phyloP scores from a whole-genome alignment of 495 filamentous ascomycete genomes.

The Zalerion maritima region DNA sequence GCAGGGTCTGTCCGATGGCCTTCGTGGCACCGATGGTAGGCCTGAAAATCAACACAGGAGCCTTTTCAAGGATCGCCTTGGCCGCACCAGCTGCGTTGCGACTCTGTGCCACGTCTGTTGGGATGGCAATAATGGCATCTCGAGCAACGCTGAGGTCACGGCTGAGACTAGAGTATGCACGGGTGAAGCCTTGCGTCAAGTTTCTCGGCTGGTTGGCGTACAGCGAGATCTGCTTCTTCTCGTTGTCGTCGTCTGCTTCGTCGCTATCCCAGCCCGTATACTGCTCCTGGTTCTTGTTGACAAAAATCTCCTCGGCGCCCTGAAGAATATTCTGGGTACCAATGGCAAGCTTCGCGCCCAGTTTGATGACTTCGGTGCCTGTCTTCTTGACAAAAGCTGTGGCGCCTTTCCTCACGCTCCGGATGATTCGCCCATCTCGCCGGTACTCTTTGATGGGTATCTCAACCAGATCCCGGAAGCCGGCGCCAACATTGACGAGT shows the following conservation, averaged over 20 bases:
- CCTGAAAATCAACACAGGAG: conserved; percentile 79
- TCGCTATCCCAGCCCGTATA: conserved; percentile 24
- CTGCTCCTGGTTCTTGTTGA: conserved; percentile 27
- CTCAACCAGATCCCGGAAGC: conserved; percentile 71
- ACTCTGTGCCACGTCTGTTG: conserved; percentile 79
- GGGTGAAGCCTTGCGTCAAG: conserved; percentile 69
- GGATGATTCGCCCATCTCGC: conserved; percentile 84
- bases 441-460: conserved; percentile 84
- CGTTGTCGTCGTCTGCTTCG: conserved; percentile 44
- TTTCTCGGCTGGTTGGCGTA: conserved; percentile 90
- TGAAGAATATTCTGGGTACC: conserved; percentile 87
- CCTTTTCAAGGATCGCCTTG: conserved; percentile 61
- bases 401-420: conserved; percentile 82
- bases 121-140: conserved; percentile 90
- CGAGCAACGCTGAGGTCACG: conserved; percentile 70
- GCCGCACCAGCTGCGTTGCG: conserved; percentile 69
- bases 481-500: conserved; percentile 77
- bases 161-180: conserved; percentile 67
- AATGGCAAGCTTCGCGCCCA: conserved; percentile 89
- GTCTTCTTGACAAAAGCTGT: conserved; percentile 83
- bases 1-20: conserved; percentile 73
- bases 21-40: conserved; percentile 84
- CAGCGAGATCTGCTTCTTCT: conserved; percentile 60
- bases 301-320: conserved; percentile 67
- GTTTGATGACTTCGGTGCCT: conserved; percentile 74